phyloP scores from a whole-genome alignment of 1,284 basidiomycete genomes.

The Ganoderma sp. region DNA sequence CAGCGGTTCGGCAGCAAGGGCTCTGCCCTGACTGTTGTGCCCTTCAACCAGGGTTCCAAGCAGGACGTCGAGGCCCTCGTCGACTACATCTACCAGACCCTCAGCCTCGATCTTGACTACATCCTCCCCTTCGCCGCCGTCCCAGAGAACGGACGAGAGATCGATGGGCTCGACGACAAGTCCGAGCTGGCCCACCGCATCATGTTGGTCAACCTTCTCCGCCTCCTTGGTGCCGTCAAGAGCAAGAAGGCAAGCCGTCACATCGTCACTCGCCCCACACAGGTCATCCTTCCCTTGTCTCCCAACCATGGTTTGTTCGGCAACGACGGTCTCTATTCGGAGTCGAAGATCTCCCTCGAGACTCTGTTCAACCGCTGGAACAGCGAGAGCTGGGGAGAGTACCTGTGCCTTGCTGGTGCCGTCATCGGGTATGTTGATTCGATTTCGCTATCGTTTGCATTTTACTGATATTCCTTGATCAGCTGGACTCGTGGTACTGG shows the following conservation, averaged over 20 bases:
- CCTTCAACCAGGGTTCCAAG: constrained; percentile 98
- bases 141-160: constrained; percentile 98
- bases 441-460: constrained; percentile 19
- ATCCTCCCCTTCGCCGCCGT: constrained; percentile 98
- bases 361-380: constrained; percentile 98
- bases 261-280: constrained; percentile 97
- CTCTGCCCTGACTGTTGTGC: constrained; percentile 95
- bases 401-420: constrained; percentile 96
- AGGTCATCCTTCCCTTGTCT: constrained; percentile 95
- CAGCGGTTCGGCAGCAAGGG: constrained; percentile 95
- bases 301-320: constrained; percentile 99
- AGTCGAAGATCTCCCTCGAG: constrained; percentile 98
- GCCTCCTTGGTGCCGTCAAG: constrained; percentile 96
- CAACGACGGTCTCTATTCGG: constrained; percentile 97
- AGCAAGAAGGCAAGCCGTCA: constrained; percentile 95
- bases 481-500: constrained; percentile 99
- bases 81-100: constrained; percentile 96
- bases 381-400: constrained; percentile 99
- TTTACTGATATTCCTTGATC: constrained; percentile 23
- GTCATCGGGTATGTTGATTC: constrained; percentile 83
- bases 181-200: constrained; percentile 98
- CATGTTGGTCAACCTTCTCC: constrained; percentile 94
- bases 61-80: constrained; percentile 97
- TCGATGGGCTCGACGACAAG: constrained; percentile 95
- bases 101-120: constrained; percentile 96